Conservation (phyloP, 805 yeast species). For the Metschnikowia aberdeeniae region DNA sequence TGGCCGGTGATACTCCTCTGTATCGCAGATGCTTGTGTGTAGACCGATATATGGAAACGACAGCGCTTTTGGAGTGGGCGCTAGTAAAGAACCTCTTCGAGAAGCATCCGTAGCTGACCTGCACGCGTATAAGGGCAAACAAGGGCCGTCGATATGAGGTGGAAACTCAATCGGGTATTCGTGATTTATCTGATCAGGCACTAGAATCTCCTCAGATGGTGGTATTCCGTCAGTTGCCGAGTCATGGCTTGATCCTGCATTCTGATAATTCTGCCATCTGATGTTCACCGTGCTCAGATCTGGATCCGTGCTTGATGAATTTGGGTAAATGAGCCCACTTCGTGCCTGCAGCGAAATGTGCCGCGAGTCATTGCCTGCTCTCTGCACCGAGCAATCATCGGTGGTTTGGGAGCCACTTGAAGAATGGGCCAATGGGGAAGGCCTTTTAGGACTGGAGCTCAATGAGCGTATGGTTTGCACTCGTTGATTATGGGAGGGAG, state of each 20-base stretch:
- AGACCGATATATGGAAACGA: not conserved
- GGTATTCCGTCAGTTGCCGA: no score
- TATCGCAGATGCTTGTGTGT: not conserved
- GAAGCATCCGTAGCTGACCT: not conserved
- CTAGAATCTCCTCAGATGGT: no score
- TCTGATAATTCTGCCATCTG: no score
- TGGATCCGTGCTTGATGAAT: not conserved
- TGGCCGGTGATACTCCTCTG: not conserved
- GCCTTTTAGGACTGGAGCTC: slow-evolving; percentile 2
- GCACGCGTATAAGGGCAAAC: not conserved
- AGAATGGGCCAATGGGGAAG: not conserved
- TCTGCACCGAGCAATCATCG: not conserved
- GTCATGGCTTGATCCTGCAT: no score
- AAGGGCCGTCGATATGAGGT: no score
- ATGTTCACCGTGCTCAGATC: not conserved
- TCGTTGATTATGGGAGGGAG: not conserved
- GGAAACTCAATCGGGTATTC: no score
- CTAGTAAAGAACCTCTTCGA: not conserved
- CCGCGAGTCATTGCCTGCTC: not conserved
- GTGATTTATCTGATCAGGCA: no score
- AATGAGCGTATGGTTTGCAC: slow-evolving; percentile 4
- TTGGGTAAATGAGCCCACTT: not conserved
- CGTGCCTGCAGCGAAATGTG: not conserved
- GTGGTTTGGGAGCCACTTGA: not conserved
- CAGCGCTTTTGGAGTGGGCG: not conserved